phyloP scores from a whole-genome alignment of 306 rosid species.

The Ormosia semicastrata region DNA sequence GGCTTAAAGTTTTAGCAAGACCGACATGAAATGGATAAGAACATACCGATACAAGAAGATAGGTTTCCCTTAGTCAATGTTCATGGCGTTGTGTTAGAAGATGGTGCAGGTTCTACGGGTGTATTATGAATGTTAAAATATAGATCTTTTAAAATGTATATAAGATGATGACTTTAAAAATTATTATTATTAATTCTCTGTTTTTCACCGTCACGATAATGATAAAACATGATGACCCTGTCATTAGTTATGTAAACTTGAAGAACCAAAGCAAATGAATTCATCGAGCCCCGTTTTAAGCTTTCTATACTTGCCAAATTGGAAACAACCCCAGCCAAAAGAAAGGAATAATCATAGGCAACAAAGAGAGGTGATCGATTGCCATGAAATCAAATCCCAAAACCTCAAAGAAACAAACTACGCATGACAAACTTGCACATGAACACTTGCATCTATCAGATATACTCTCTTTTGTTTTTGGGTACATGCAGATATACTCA shows the following conservation, averaged over 20 bases:
- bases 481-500: background rate
- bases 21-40: background rate
- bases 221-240: too few species aligned
- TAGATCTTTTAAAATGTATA: background rate
- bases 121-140: too few species aligned
- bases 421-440: background rate
- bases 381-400: background rate
- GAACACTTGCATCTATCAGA: background rate
- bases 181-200: too few species aligned
- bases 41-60: background rate
- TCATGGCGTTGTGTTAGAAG: background rate
- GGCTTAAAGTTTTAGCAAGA: background rate
- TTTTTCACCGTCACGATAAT: background rate
- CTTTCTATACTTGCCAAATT: background rate
- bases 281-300: background rate
- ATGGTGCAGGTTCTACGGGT: background rate
- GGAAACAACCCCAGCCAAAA: background rate
- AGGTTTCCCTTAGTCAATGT: too few species aligned
- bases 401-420: background rate
- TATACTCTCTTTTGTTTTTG: background rate
- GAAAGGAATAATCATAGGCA: background rate
- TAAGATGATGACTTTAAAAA: too few species aligned
- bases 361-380: background rate
- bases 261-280: too few species aligned
- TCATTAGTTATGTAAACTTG: background rate